Percentiles rank a stretch among this genome's conserved stretches.
phyloP scores from a whole-genome alignment of 306 rosid genomes.

The Trifolium dubium region DNA sequence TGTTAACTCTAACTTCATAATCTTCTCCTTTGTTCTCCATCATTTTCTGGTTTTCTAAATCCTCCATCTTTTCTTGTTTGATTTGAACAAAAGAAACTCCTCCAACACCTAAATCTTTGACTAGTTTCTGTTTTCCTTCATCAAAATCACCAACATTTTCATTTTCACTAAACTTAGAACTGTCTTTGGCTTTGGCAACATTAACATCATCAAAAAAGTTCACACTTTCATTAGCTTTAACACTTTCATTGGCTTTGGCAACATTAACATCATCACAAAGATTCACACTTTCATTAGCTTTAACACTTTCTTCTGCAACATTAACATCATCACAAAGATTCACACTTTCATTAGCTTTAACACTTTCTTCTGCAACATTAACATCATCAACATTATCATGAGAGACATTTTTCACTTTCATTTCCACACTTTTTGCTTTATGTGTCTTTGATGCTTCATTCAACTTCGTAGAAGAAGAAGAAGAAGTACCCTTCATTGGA shows the following conservation, averaged over 20 bases:
- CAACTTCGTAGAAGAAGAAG: not conserved
- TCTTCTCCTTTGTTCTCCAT: not conserved
- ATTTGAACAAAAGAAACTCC: not conserved
- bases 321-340: not conserved
- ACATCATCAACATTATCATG: no score
- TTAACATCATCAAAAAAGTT: no score
- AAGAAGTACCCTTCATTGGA: not conserved
- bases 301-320: no score
- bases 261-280: no score
- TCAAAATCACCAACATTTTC: not conserved
- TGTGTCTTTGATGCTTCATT: not conserved
- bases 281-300: not conserved
- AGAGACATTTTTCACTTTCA: not conserved
- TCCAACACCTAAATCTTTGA: not conserved
- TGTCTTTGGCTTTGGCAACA: no score
- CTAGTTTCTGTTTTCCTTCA: not conserved
- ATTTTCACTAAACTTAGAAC: no score
- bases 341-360: no score
- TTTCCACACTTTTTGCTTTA: not conserved
- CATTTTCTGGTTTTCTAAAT: not conserved
- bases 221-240: no score
- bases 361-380: no score
- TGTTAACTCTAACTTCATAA: not conserved
- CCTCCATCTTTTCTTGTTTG: not conserved
- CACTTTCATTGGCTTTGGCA: no score